Conservation (phyloP, 257 asterid genomes). For the Solanum boliviense region DNA sequence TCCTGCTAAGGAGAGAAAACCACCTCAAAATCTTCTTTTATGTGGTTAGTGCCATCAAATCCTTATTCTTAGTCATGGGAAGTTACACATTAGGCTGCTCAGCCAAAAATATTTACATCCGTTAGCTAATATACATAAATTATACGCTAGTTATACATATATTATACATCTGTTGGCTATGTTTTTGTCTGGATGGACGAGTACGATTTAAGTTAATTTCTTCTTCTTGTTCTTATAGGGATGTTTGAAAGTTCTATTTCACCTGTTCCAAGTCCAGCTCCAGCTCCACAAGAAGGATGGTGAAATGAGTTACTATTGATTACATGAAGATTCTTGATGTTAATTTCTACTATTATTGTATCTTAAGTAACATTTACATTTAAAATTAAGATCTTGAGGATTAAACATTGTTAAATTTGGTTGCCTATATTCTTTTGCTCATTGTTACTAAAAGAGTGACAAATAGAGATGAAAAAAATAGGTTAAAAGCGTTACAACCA, state of each 20-base stretch:
- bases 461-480: background rate
- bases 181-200: background rate
- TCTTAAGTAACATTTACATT: background rate
- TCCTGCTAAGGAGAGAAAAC: conserved; percentile 15
- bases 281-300: conserved; percentile 3
- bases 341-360: background rate
- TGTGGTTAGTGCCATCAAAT: conserved; percentile 4
- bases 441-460: background rate
- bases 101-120: background rate
- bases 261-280: background rate
- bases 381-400: background rate
- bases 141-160: background rate
- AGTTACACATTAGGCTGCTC: background rate
- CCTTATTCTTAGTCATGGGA: background rate
- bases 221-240: background rate
- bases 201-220: background rate
- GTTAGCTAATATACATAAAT: background rate
- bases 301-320: background rate
- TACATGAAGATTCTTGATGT: background rate
- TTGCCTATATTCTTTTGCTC: background rate
- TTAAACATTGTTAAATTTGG: background rate
- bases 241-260: background rate
- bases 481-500: background rate
- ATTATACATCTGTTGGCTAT: background rate
- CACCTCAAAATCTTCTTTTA: conserved; percentile 10